Conservation (phyloP, 2,329 filamentous ascomycete species). For the Exserohilum turcica region DNA sequence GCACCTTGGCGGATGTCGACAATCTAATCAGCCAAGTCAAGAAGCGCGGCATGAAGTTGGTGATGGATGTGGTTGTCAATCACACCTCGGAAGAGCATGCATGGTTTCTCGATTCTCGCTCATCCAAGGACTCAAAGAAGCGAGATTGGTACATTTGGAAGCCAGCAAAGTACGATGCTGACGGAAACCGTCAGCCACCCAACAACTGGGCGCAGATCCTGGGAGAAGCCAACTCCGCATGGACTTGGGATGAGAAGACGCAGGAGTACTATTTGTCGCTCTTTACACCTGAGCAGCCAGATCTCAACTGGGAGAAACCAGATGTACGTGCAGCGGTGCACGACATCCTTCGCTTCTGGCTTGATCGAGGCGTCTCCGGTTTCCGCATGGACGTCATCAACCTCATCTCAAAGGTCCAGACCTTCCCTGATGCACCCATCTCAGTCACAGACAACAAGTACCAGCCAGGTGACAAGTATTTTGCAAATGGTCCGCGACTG, state of each 20-base stretch:
- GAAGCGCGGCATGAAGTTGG: constrained; percentile 45
- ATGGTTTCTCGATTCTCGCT: constrained; percentile 63
- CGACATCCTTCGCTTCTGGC: constrained; percentile 77
- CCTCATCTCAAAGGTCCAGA: constrained; percentile 44
- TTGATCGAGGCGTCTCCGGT: constrained; percentile 67
- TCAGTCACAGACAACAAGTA: constrained; percentile 41
- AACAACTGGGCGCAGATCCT: constrained; percentile 73
- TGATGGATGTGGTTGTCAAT: constrained; percentile 51
- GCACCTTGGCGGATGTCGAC: constrained; percentile 48
- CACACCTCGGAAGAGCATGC: constrained; percentile 53
- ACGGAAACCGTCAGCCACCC: constrained; percentile 69
- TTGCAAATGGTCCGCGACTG: constrained; percentile 69
- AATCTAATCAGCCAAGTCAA: constrained; percentile 46
- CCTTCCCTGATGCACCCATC: constrained; percentile 36
- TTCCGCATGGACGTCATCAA: constrained; percentile 52
- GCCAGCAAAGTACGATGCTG: constrained; percentile 51
- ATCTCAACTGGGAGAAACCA: constrained; percentile 80
- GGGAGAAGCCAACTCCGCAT: constrained; percentile 61
- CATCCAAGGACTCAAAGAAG: constrained; percentile 53
- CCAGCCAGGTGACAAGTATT: constrained; percentile 58
- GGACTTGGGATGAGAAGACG: constrained; percentile 73
- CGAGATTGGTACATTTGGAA: constrained; percentile 64
- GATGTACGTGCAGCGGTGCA: constrained; percentile 72
- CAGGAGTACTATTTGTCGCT: constrained; percentile 78
- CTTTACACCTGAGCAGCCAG: constrained; percentile 76